Base-by-base conservation (phyloP, 2,329 filamentous ascomycete species). In the Apiospora sp. region DNA sequence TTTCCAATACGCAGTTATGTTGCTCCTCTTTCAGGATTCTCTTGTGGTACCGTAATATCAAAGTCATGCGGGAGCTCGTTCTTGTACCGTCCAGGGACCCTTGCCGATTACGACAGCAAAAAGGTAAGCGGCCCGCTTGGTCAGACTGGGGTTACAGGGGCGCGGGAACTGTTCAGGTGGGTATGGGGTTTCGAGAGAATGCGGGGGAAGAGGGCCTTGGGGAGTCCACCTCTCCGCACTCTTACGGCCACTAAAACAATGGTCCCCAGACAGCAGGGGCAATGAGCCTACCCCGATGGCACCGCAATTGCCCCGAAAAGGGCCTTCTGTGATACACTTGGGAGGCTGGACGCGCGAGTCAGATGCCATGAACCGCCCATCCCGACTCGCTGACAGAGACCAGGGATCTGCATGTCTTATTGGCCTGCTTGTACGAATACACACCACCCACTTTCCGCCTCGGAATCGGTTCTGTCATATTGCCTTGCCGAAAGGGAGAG, bases 101-200 rank as follows among this genome's bases (percentile, higher is more conserved):
- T 22, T 64, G 19, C 16, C 30, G 58, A 41, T 12, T n/a, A 41
- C n/a, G 58, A 61, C 12, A 22, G 24, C 7, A 64, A 41, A 64
- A 19, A 64, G 58, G 34, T n/a, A 41, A 37, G 58, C 58, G 58
- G 58, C 34, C 19, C 34, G 58, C 41, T 22, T 48, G 44, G 44
- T 19, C 16, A 48, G 44, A 19, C 16, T 19, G 19, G 44, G 44
- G 44, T 48, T 48, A 48, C 44, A 48, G 16, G 16, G 44, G 14
- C 37, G 37, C 37, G 44, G 44, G 44, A 48, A 22, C 22, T 49
- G 19, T n/a, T n/a, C 58, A 41, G 22, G 58, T 64, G 58, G 58
- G 58, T 64, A 64, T 64, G 58, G 58, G 58, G 58, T 64, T 64
- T 64, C n/a, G 58, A 7, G 19, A 41, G 58, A 64, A 64, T 64